Evolutionary conservation across 2,329 filamentous ascomycete species (phyloP).

Genomic region (Ceratocystis huliohia): DNA sequence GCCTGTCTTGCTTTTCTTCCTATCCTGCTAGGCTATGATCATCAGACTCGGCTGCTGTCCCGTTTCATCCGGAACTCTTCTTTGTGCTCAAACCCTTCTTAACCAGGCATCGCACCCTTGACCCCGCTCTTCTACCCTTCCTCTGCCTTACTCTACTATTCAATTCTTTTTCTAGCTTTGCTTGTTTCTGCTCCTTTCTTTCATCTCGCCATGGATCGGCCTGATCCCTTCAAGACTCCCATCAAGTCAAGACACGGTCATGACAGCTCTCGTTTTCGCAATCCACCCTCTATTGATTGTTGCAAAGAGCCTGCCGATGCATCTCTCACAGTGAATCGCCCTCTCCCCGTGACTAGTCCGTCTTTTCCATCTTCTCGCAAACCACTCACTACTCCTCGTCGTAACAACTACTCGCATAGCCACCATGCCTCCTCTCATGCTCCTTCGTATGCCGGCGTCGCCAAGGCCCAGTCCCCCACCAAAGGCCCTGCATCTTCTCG

Average conservation of each 20-base stretch:
- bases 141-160: neutral
- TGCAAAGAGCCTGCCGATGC: neutral
- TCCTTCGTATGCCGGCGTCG: neutral
- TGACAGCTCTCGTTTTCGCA: neutral
- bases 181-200: neutral
- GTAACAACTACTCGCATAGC: neutral
- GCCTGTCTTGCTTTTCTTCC: too few species aligned
- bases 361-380: neutral
- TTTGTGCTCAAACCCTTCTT: too few species aligned
- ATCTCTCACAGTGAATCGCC: neutral
- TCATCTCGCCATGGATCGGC: neutral
- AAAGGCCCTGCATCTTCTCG: neutral
- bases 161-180: neutral
- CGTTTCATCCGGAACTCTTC: too few species aligned
- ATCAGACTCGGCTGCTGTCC: too few species aligned
- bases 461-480: neutral
- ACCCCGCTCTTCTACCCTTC: neutral
- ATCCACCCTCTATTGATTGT: neutral
- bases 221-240: slow-evolving; percentile 2
- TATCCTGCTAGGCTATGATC: too few species aligned
- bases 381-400: neutral
- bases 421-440: neutral
- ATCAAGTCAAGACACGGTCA: neutral
- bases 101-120: too few species aligned
- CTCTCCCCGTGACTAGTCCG: neutral